These are phyloP conservation scores for Boletellus ananas DNA, from an alignment of 768 basidiomycete species.

Conservation along the genomic window DNA sequence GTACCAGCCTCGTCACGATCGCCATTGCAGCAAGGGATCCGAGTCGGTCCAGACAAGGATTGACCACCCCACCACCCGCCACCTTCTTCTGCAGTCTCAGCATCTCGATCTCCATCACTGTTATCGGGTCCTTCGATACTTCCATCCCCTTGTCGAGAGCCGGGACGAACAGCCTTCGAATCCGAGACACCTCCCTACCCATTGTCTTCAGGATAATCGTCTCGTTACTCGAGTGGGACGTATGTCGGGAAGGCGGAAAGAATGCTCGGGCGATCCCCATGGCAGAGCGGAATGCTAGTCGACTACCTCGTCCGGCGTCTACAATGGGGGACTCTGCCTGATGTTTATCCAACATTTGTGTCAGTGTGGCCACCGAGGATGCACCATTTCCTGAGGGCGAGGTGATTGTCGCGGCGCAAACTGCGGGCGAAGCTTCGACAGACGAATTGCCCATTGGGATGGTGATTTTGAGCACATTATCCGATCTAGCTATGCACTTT, in stretches of 20 bases:
- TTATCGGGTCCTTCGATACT: background rate
- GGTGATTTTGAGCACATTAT: no score
- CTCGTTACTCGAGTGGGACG: background rate
- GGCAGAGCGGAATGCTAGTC: background rate
- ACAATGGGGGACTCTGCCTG: no score
- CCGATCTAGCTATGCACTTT: no score
- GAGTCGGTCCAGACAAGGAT: background rate
- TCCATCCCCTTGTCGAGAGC: slow-evolving; percentile 1
- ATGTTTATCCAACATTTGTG: no score
- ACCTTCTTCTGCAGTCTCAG: slow-evolving; percentile 4
- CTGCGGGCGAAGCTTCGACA: no score
- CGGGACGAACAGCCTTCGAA: slow-evolving; percentile 3
- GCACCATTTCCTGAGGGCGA: no score
- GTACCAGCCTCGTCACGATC: background rate
- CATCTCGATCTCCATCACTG: slow-evolving; percentile 9
- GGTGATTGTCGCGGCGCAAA: no score
- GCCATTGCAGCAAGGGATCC: background rate
- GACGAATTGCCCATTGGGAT: no score
- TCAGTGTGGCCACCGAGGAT: no score
- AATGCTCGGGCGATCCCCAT: background rate
- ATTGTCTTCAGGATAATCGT: background rate
- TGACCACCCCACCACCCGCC: background rate
- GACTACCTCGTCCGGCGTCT: background rate
- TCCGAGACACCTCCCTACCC: background rate
- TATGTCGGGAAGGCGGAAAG: background rate